phyloP scores from a whole-genome alignment of 192 early-diverging fungal species.

The Rhizophagus clarus region DNA sequence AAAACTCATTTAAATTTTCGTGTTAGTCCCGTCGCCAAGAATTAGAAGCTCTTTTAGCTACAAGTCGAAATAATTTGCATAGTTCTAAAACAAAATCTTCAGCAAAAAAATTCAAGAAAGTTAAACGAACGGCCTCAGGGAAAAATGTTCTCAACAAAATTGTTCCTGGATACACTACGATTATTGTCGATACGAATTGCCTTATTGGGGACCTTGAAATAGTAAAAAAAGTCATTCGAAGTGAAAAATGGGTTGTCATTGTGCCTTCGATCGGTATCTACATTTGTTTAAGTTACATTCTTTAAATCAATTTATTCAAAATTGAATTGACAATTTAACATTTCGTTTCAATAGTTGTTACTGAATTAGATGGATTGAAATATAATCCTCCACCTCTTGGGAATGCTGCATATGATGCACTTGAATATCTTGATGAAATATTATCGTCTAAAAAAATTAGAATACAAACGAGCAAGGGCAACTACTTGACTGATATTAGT shows the following conservation, averaged over 20 bases:
- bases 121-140: constrained; percentile 15
- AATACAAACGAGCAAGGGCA: constrained; percentile 60
- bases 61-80: neutral
- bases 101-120: constrained; percentile 11
- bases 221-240: constrained; percentile 46
- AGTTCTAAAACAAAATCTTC: constrained; percentile 19
- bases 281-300: neutral
- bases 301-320: neutral
- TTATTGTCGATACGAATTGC: constrained; percentile 64
- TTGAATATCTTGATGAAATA: constrained; percentile 49
- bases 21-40: constrained; percentile 13
- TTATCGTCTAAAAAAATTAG: constrained; percentile 37
- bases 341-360: constrained; percentile 42
- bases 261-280: constrained; percentile 54
- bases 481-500: constrained; percentile 56
- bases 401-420: constrained; percentile 43
- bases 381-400: constrained; percentile 55
- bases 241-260: constrained; percentile 52
- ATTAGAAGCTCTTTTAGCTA: constrained; percentile 14
- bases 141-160: constrained; percentile 20
- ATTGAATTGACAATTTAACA: too few relatives aligned
- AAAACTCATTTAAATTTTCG: neutral
- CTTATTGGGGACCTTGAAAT: constrained; percentile 52
- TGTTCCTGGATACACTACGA: constrained; percentile 38
- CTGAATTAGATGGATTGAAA: constrained; percentile 58